Evolutionary conservation across 805 yeast genomes (phyloP).

Genomic region (Blastobotrys terrestris): DNA sequence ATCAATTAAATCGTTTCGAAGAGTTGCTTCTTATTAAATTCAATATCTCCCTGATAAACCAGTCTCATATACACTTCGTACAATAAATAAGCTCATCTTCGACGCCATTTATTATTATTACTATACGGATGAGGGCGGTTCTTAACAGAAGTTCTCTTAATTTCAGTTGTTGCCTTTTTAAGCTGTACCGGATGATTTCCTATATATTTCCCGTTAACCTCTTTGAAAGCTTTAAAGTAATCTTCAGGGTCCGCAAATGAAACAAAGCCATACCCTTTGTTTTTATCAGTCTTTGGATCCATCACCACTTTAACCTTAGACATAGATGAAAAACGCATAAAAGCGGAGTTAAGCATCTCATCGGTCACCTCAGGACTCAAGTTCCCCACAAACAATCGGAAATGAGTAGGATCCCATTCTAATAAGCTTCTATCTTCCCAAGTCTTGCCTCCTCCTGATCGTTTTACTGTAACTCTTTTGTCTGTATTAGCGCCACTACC

Average conservation of each 20-base stretch:
- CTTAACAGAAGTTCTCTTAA: slow-evolving; percentile 9
- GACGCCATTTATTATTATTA: not conserved
- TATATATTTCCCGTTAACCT: slow-evolving; percentile 69
- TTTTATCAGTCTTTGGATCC: slow-evolving; percentile 41
- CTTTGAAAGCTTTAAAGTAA: slow-evolving; percentile 63
- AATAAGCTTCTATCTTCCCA: slow-evolving; percentile 44
- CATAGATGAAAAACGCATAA: slow-evolving; percentile 46
- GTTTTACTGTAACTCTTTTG: slow-evolving; percentile 33
- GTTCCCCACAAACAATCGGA: slow-evolving; percentile 69
- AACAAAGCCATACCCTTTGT: slow-evolving; percentile 71
- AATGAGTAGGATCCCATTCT: slow-evolving; percentile 68
- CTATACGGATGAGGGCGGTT: not conserved
- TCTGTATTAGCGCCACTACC: too few species aligned
- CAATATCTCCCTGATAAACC: too few species aligned
- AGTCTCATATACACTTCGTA: too few species aligned
- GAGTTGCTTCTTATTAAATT: too few species aligned
- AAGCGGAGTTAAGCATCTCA: slow-evolving; percentile 47
- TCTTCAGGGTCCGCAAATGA: slow-evolving; percentile 61
- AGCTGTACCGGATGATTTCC: slow-evolving; percentile 69
- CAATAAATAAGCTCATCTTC: too few species aligned
- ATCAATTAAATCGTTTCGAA: too few species aligned
- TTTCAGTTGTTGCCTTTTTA: slow-evolving; percentile 46
- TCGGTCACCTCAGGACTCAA: slow-evolving; percentile 63
- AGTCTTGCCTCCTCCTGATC: slow-evolving; percentile 41
- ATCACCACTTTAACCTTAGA: slow-evolving; percentile 55